These are phyloP conservation scores for Hypoxylon sp. DNA, from an alignment of 2,329 filamentous ascomycete species.

Conservation along the genomic window DNA sequence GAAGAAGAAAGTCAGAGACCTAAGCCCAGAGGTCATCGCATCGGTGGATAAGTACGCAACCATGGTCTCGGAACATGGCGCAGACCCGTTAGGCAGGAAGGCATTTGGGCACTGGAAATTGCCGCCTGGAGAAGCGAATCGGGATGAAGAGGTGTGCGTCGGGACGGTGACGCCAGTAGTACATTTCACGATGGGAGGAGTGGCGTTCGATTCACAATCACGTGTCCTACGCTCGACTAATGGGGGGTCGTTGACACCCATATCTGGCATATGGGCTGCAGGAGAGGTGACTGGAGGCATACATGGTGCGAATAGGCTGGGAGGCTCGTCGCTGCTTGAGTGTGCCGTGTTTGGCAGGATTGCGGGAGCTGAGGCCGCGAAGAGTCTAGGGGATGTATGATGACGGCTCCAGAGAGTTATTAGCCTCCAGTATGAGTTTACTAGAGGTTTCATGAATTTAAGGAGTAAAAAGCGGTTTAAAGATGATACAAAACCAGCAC, in stretches of 20 bases:
- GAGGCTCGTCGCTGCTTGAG: constrained; percentile 73
- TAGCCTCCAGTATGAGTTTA: too few relatives aligned
- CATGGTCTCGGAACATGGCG: constrained; percentile 50
- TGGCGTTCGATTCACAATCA: constrained; percentile 67
- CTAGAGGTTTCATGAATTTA: neutral
- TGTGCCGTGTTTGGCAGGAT: constrained; percentile 75
- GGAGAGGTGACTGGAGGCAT: constrained; percentile 76
- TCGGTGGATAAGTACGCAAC: constrained; percentile 66
- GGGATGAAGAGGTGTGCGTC: constrained; percentile 69
- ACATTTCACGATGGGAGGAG: constrained; percentile 78
- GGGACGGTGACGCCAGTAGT: constrained; percentile 74
- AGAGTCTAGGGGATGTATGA: constrained; percentile 30
- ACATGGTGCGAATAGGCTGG: constrained; percentile 74
- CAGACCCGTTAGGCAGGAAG: constrained; percentile 64
- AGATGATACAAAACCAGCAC: neutral
- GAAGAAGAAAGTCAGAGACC: constrained; percentile 68
- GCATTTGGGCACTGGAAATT: constrained; percentile 71
- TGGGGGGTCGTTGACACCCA: constrained; percentile 58
- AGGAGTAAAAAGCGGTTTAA: neutral
- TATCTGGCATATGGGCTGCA: constrained; percentile 73
- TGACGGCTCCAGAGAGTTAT: too few relatives aligned
- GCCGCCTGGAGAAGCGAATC: constrained; percentile 58
- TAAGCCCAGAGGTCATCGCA: constrained; percentile 58
- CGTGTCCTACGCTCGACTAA: constrained; percentile 63
- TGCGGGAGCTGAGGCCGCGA: constrained; percentile 66